Evolutionary conservation across 2,329 filamentous ascomycete genomes (phyloP).

Genomic region (Dothidotthia symphoricarpi): DNA sequence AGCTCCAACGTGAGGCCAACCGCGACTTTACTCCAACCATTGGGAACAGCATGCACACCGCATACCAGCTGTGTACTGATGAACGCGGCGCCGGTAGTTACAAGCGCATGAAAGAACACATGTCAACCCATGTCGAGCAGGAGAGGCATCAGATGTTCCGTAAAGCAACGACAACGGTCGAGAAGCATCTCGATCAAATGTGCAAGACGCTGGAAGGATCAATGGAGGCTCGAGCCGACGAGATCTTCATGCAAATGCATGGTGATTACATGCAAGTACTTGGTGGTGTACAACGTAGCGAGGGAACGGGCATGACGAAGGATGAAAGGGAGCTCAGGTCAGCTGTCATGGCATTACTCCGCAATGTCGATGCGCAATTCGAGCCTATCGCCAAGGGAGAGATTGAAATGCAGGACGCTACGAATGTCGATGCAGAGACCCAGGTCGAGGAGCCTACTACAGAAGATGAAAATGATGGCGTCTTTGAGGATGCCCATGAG

Average conservation of each 20-base stretch:
- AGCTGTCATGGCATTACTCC: conserved; percentile 18
- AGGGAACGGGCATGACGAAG: conserved; percentile 8
- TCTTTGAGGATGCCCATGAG: conserved; percentile 5
- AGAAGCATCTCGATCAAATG: conserved; percentile 43
- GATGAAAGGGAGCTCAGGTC: conserved; percentile 15
- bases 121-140: conserved; percentile 48
- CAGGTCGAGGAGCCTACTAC: not conserved
- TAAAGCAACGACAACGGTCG: conserved; percentile 46
- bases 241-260: conserved; percentile 42
- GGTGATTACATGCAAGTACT: conserved; percentile 42
- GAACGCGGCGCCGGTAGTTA: conserved; percentile 51
- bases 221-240: conserved; percentile 48
- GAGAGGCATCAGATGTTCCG: conserved; percentile 52
- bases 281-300: conserved; percentile 19
- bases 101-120: conserved; percentile 53
- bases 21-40: conserved; percentile 55
- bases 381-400: conserved; percentile 22
- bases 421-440: not conserved
- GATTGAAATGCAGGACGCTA: not conserved
- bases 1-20: conserved; percentile 53
- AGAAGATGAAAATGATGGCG: conserved; percentile 5
- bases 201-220: conserved; percentile 44
- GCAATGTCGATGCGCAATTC: conserved; percentile 21
- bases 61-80: conserved; percentile 48
- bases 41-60: conserved; percentile 45